Conservation (phyloP, 176 grass and related monocot genomes). For the Elaeis guineensis region DNA sequence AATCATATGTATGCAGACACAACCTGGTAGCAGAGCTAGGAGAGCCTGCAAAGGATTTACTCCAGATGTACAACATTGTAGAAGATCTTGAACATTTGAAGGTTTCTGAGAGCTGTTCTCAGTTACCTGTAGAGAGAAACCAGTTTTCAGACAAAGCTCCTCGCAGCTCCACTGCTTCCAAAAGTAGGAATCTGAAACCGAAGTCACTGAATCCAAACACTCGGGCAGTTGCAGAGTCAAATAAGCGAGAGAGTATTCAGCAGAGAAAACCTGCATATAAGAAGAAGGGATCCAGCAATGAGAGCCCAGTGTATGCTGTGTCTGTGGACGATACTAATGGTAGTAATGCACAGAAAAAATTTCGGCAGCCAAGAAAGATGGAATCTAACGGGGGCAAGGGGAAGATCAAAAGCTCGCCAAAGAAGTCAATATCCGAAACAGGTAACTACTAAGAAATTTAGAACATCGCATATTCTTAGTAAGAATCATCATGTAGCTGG, state of each 20-base stretch:
- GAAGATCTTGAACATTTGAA: conserved; percentile 75
- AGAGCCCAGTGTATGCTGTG: conserved; percentile 14
- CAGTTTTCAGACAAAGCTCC: conserved; percentile 43
- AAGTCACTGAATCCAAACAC: conserved; percentile 49
- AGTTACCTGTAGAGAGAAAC: conserved; percentile 16
- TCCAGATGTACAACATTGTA: conserved; percentile 56
- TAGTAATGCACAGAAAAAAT: conserved; percentile 26
- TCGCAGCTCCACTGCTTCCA: conserved; percentile 11
- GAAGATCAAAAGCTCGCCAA: conserved; percentile 16
- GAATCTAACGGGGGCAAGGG: conserved; percentile 23
- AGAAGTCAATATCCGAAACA: conserved; percentile 20
- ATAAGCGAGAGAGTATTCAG: conserved; percentile 34
- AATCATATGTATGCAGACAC: conserved; percentile 53
- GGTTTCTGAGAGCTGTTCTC: conserved; percentile 28
- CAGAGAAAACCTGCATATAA: conserved; percentile 35
- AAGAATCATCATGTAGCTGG: too few species aligned
- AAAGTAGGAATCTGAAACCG: conserved; percentile 53
- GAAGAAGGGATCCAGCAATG: conserved; percentile 40
- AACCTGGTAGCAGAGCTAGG: conserved; percentile 44
- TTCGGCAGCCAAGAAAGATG: conserved; percentile 23
- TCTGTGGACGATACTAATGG: conserved; percentile 25
- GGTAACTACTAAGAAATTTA: conserved; percentile 28
- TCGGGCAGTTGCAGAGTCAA: conserved; percentile 19
- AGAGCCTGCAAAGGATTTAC: conserved; percentile 51
- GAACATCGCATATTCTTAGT: too few species aligned